These are phyloP conservation scores for Aspergillus fijiensis DNA, from an alignment of 2,329 filamentous ascomycete genomes.

Conservation along the genomic window DNA sequence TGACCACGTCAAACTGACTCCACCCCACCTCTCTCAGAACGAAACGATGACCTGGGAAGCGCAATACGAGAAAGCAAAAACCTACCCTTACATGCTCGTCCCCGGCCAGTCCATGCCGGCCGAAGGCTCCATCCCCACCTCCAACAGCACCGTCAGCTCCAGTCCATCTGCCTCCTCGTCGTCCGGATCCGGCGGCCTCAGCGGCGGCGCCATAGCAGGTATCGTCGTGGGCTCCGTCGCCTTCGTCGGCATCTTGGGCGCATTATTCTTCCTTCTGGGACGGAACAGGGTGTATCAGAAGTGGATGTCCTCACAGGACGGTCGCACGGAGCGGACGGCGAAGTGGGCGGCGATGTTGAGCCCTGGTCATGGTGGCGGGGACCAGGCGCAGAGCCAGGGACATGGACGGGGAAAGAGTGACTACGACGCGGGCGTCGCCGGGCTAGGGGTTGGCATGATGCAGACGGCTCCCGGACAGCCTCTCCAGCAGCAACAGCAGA, in stretches of 20 bases:
- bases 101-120: conserved; percentile 58
- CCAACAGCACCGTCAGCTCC: conserved; percentile 10
- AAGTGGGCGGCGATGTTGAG: conserved; percentile 31
- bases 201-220: conserved; percentile 58
- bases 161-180: conserved; percentile 10
- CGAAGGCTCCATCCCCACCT: conserved; percentile 37
- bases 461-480: not conserved
- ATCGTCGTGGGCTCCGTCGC: conserved; percentile 56
- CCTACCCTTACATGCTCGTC: conserved; percentile 54
- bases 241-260: conserved; percentile 49
- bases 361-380: conserved; percentile 15
- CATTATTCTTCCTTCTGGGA: conserved; percentile 37
- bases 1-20: not conserved
- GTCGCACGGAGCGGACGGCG: conserved; percentile 33
- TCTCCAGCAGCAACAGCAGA: not conserved
- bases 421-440: not conserved
- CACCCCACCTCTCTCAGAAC: conserved; percentile 35
- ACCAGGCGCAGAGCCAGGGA: conserved; percentile 17
- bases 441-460: not conserved
- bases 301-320: conserved; percentile 37
- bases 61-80: conserved; percentile 51
- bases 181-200: conserved; percentile 25
- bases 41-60: conserved; percentile 48
- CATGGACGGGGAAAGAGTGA: not conserved
- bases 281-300: conserved; percentile 36